phyloP scores from a whole-genome alignment of 257 asterid species.

The Solanum pennellii region DNA sequence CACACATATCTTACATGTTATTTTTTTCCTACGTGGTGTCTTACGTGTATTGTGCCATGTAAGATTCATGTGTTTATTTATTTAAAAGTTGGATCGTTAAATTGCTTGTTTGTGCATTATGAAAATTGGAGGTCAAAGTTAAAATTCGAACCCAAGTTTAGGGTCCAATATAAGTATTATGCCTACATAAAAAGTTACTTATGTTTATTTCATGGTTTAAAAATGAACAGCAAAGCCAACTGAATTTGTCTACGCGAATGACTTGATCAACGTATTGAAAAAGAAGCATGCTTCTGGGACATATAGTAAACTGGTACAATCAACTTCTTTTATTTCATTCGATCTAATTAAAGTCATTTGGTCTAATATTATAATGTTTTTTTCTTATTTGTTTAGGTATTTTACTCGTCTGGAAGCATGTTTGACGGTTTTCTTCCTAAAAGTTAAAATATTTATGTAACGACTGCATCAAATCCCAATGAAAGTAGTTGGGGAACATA shows the following conservation, averaged over 20 bases:
- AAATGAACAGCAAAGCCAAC: conserved; percentile 59
- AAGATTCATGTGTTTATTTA: too few species aligned
- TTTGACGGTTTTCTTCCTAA: conserved; percentile 89
- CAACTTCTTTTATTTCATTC: background rate
- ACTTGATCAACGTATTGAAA: conserved; percentile 44
- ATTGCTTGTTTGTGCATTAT: too few species aligned
- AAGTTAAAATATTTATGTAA: conserved; percentile 73
- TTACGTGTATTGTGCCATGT: background rate
- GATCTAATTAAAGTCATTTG: background rate
- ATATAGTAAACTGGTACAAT: conserved; percentile 62
- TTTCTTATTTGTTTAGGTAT: conserved; percentile 28
- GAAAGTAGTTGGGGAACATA: conserved; percentile 98
- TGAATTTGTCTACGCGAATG: conserved; percentile 57
- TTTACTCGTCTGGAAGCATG: conserved; percentile 87
- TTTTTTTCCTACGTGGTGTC: too few species aligned
- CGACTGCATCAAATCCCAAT: conserved; percentile 89
- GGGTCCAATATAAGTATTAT: too few species aligned
- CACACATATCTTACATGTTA: too few species aligned
- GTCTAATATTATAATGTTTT: background rate
- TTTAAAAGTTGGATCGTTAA: too few species aligned
- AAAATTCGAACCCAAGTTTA: too few species aligned
- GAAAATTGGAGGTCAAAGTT: too few species aligned
- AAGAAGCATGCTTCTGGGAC: conserved; percentile 79
- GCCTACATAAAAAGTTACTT: background rate
- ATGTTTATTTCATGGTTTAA: background rate